Percentiles rank a stretch among this genome's conserved stretches.
phyloP scores from a whole-genome alignment of 441 rosid species.

The Pelargonium myrrhifolium region DNA sequence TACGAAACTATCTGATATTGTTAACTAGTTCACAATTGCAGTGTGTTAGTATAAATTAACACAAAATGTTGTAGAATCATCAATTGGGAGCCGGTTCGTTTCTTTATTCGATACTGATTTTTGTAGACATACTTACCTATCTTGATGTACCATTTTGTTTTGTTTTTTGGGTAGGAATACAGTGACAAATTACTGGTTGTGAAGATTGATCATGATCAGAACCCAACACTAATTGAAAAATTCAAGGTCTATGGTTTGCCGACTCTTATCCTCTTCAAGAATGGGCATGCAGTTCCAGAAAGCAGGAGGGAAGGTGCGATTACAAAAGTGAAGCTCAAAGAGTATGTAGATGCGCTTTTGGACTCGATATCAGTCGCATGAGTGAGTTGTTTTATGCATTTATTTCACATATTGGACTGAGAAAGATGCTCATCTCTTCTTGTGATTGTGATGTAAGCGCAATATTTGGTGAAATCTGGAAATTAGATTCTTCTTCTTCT shows the following conservation, averaged over 20 bases:
- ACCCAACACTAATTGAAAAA: constrained; percentile 49
- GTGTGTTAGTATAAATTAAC: neutral
- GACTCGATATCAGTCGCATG: constrained; percentile 39
- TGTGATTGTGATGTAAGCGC: neutral
- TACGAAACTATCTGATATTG: neutral
- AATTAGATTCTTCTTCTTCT: neutral
- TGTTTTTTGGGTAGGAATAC: constrained; percentile 39
- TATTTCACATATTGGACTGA: neutral
- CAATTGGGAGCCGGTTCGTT: too few relatives aligned
- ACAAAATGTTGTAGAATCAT: neutral
- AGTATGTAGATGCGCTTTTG: constrained; percentile 44
- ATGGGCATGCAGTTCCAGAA: constrained; percentile 55
- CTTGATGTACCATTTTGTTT: neutral
- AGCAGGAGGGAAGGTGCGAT: constrained; percentile 81
- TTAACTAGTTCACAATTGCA: neutral
- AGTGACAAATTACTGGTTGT: constrained; percentile 52
- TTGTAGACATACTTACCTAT: too few relatives aligned
- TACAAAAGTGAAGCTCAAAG: constrained; percentile 61
- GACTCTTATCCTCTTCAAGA: constrained; percentile 55
- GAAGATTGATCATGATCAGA: constrained; percentile 68
- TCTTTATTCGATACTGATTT: too few relatives aligned
- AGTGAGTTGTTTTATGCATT: constrained; percentile 18
- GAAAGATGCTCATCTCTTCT: neutral
- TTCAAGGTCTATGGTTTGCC: constrained; percentile 76
- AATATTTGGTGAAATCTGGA: neutral